phyloP scores from a whole-genome alignment of 345 rosid genomes.

The Ricinus communis region DNA sequence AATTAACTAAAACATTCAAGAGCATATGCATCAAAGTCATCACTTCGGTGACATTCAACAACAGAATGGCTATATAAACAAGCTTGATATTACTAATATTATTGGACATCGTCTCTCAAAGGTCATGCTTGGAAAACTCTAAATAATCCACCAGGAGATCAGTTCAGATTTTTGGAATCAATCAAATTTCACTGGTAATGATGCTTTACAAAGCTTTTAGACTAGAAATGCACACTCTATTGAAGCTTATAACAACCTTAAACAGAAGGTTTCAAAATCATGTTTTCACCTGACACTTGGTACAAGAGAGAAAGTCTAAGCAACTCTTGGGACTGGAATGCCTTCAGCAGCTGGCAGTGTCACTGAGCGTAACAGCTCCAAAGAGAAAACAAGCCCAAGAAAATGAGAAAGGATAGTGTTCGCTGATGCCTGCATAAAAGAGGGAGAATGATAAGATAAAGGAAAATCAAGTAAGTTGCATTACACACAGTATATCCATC shows the following conservation, averaged over 20 bases:
- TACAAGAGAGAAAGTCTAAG: constrained; percentile 35
- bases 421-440: constrained; percentile 78
- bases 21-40: no score
- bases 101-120: neutral
- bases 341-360: constrained; percentile 68
- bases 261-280: constrained; percentile 25
- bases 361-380: constrained; percentile 89
- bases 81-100: neutral
- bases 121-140: neutral
- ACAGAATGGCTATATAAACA: no score
- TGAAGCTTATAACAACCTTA: neutral
- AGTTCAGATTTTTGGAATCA: neutral
- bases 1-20: neutral
- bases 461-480: neutral
- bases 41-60: neutral
- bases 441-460: constrained; percentile 7
- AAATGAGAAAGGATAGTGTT: constrained; percentile 95
- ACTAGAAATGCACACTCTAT: neutral
- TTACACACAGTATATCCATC: no score
- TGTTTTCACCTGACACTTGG: constrained; percentile 4
- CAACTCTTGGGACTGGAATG: constrained; percentile 48
- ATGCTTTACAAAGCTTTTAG: neutral
- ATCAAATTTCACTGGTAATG: neutral
- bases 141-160: neutral
- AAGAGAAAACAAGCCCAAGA: constrained; percentile 78